Conservation (phyloP, 306 rosid genomes). For the Hippophae tibetana region DNA sequence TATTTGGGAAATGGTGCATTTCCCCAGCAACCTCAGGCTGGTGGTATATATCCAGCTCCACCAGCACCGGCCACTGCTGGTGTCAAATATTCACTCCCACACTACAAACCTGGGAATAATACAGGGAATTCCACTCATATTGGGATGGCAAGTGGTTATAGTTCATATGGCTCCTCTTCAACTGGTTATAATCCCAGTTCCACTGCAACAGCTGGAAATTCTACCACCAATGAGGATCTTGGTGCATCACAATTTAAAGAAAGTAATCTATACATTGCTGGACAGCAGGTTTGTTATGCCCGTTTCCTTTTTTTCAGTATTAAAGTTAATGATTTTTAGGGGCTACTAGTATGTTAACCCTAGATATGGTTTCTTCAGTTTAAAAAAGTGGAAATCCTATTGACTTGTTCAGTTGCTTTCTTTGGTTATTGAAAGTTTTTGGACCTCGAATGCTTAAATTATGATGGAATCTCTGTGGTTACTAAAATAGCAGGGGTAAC, state of each 20-base stretch:
- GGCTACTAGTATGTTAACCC: not conserved
- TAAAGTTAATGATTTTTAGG: too few species aligned
- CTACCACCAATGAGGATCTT: slow-evolving; percentile 68
- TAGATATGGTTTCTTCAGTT: not conserved
- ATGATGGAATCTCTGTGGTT: not conserved
- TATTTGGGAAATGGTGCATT: slow-evolving; percentile 77
- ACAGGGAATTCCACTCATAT: slow-evolving; percentile 64
- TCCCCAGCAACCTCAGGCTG: slow-evolving; percentile 88
- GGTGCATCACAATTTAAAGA: slow-evolving; percentile 83
- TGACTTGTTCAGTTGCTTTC: not conserved
- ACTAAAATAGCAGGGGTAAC: not conserved
- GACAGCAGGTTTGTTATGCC: slow-evolving; percentile 70
- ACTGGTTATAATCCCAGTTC: slow-evolving; percentile 75
- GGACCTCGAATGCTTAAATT: not conserved
- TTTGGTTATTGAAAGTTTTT: not conserved
- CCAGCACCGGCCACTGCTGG: slow-evolving; percentile 54
- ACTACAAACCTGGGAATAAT: slow-evolving; percentile 71
- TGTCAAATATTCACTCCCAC: slow-evolving; percentile 83
- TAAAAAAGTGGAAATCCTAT: not conserved
- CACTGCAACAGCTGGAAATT: slow-evolving; percentile 52
- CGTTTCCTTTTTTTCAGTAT: not conserved
- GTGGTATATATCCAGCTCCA: slow-evolving; percentile 69
- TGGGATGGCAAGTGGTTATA: slow-evolving; percentile 68
- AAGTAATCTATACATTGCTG: slow-evolving; percentile 64
- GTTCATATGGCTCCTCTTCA: slow-evolving; percentile 74